Percentiles rank a stretch among this genome's conserved stretches.
phyloP scores from a whole-genome alignment of 352 stramenopile genomes.

The Halophytophthora batemanensis region DNA sequence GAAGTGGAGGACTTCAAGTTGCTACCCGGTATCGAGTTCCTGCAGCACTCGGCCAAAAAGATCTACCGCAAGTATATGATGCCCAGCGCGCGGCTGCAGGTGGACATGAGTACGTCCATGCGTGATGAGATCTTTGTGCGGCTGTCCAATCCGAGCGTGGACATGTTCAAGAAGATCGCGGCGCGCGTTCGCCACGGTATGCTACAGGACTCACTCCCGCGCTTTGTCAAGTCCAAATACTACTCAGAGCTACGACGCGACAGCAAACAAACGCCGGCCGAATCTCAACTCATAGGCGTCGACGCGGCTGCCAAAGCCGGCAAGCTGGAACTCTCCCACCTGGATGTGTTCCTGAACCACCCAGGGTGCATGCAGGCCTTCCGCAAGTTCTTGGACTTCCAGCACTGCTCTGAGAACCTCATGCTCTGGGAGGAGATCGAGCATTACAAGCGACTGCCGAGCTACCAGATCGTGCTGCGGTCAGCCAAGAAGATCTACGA shows the following conservation, averaged over 20 bases:
- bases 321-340: constrained; percentile 70
- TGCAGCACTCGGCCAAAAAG: constrained; percentile 84
- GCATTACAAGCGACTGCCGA: constrained; percentile 71
- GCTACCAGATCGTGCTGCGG: constrained; percentile 81
- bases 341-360: constrained; percentile 73
- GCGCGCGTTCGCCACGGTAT: constrained; percentile 60
- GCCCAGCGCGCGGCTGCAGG: constrained; percentile 67
- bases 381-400: constrained; percentile 62
- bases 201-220: constrained; percentile 72
- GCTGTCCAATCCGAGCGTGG: constrained; percentile 65
- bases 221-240: constrained; percentile 71
- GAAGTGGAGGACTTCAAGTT: constrained; percentile 81
- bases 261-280: constrained; percentile 31
- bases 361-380: constrained; percentile 67
- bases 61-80: constrained; percentile 86
- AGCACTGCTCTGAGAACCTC: constrained; percentile 80
- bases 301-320: constrained; percentile 63
- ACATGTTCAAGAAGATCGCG: constrained; percentile 86
- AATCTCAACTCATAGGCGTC: constrained; percentile 49
- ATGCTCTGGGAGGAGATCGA: constrained; percentile 87
- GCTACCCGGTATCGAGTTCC: constrained; percentile 75
- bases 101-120: constrained; percentile 83
- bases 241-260: constrained; percentile 72
- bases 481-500: constrained; percentile 85
- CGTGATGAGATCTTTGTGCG: constrained; percentile 68